These are phyloP conservation scores for Cladosporium austrohemisphaericum DNA, from an alignment of 2,329 filamentous ascomycete genomes.

Conservation along the genomic window DNA sequence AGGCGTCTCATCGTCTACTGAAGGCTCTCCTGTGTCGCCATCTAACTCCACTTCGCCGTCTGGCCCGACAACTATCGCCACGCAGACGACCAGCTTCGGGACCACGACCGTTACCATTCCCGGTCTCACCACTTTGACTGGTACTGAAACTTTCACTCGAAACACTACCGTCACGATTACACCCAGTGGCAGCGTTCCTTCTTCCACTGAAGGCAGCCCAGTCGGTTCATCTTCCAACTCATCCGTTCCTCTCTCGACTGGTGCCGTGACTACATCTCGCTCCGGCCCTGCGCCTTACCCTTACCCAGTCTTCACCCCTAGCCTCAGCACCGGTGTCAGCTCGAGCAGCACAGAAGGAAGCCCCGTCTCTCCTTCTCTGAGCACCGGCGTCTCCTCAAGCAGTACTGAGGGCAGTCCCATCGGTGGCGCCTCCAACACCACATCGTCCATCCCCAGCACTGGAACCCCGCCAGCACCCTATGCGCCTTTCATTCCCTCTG, in stretches of 20 bases:
- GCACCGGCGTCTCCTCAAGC: background rate
- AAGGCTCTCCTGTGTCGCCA: conserved; percentile 8
- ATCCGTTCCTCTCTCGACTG: conserved; percentile 26
- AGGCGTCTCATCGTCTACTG: conserved; percentile 13
- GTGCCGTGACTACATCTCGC: conserved; percentile 37
- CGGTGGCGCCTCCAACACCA: conserved; percentile 16
- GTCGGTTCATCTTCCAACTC: conserved; percentile 6
- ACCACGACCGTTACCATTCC: conserved; percentile 1
- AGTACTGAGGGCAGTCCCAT: conserved; percentile 18
- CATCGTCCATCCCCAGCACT: conserved; percentile 18
- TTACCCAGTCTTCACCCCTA: conserved; percentile 23
- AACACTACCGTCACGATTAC: conserved; percentile 24
- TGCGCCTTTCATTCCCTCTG: conserved; percentile 1
- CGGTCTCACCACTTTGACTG: conserved; percentile 3
- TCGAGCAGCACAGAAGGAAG: background rate
- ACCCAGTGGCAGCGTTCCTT: conserved; percentile 3
- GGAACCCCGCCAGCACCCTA: conserved; percentile 6
- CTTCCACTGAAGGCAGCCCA: conserved; percentile 3
- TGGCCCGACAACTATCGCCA: conserved; percentile 2
- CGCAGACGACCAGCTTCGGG: conserved; percentile 20
- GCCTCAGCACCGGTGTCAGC: background rate
- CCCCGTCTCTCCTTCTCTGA: background rate
- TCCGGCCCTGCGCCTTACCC: conserved; percentile 38
- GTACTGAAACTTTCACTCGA: conserved; percentile 19
- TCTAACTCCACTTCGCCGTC: conserved; percentile 1